phyloP scores from a whole-genome alignment of 2,329 filamentous ascomycete species.

The Ophiostoma sp. region DNA sequence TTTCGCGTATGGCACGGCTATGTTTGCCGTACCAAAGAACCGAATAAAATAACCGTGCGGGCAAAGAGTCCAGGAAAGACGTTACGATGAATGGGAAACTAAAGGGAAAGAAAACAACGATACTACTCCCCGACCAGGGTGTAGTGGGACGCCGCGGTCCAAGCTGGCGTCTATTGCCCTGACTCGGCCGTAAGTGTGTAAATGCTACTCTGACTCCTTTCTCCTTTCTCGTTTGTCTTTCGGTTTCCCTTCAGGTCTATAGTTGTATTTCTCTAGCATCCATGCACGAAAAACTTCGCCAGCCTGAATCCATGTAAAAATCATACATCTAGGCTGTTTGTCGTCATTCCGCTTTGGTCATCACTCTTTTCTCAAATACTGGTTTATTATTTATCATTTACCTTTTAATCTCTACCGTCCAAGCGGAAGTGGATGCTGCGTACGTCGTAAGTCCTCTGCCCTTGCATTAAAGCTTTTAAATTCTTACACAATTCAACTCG shows the following conservation, averaged over 20 bases:
- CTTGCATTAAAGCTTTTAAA: background rate
- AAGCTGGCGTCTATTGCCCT: background rate
- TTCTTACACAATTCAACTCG: background rate
- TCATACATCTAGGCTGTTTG: background rate
- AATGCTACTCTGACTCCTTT: background rate
- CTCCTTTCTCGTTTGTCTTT: background rate
- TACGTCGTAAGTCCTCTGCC: background rate
- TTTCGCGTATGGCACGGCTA: background rate
- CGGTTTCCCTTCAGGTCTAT: no score
- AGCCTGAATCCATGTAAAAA: background rate
- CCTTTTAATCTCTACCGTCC: background rate
- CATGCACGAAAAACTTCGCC: background rate
- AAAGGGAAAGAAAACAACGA: background rate
- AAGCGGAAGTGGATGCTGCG: conserved; percentile 9
- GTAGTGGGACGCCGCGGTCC: background rate
- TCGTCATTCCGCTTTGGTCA: background rate
- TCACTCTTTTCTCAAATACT: background rate
- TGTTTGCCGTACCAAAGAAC: background rate
- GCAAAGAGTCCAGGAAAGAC: background rate
- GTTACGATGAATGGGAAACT: background rate
- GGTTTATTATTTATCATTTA: background rate
- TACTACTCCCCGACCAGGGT: background rate
- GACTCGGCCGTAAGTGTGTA: background rate
- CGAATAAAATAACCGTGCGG: background rate
- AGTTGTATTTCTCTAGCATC: background rate